Evolutionary conservation across 805 yeast species (phyloP), one percentile per base, ranked within the genome.

Genomic region (Diddensiella santjacobensis): DNA sequence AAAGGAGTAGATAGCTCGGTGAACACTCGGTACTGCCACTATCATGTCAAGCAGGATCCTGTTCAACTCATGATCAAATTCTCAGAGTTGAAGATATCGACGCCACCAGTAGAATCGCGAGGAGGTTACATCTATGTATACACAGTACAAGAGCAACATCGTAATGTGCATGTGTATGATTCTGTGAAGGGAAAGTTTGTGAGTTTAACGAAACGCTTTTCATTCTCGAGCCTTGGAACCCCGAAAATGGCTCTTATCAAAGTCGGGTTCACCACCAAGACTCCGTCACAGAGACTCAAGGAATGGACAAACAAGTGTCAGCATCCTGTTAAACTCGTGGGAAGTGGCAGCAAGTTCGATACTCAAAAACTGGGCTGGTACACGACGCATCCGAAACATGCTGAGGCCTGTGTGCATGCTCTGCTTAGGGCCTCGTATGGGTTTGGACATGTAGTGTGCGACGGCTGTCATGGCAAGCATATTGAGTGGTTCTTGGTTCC

Each of bases 281-380:
- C 53, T 1, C 67, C 67, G 2, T 42, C 29, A 0, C 47, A 40
- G 33, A 53, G 67, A 18, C 48, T 63, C n/a, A 46, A 43, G n/a
- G 62, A 62, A 41, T 63, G 67, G 67, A 51, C 49, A 29, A 30
- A 29, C 2, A 54, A 63, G 42, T 63, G 67, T 48, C 51, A 52
- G 19, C 65, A 60, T 31, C 51, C 53, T 10, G 43, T 62, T 19
- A 43, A 30, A 2, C 64, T 59, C 1, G 18, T 33, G 5, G 42
- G 42, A 1, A 35, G 41, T 15, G 46, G 50, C 22, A 46, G 35
- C 2, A 41, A 46, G n/a, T 58, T 37, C 40, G 53, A 53, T 26
- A 19, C 3, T 2, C 31, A 38, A 2, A 42, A 42, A 40, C 53
- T 37, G 18, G 66, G 66, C 13, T 63, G 67, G 67, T 49, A 51